Base-by-base conservation (phyloP, 768 basidiomycete species). In the Podaxis sp. region DNA sequence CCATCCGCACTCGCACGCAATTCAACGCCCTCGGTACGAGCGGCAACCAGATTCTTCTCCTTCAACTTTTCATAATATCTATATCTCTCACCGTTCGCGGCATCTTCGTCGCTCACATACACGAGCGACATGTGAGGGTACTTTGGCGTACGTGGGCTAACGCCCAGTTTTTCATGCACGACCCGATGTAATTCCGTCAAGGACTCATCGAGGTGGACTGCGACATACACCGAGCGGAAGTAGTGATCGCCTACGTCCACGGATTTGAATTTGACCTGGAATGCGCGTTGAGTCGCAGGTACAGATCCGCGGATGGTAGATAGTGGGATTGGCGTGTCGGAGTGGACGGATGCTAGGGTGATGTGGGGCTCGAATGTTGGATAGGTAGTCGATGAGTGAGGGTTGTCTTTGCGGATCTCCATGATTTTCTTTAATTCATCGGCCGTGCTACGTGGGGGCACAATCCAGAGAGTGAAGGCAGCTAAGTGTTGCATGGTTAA, bases 101-200 rank as follows among this genome's bases (percentile, higher is more conserved):
- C 80, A 64, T 92, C 90, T n/a, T 79, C 77, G 62, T 92, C 85
- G 27, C 77, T 78, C 63, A 92, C 85, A 69, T 93, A 93, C 68
- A 83, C 87, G 63, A 93, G 66, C 38, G 91, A 93, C 65, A 91
- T 64, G 71, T 93, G 91, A 6, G 90, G 88, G 64, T 84, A 89
- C 38, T 76, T 72, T 0, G 89, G 88, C 0, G 88, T 85, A 2
- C 68, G 67, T 1, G 82, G 78, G 24, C 80, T 74, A 7, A 81
- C 62, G 4, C 71, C 70, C 24, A 80, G 70, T 24, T 68, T 66
- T 4, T 68, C 67, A 59, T 82, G 77, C 29, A 91, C 74, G 33
- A 77, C 66, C 33, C 66, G 71, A 65, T 88, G 88, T 36, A 93
- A 71, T 19, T 68, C 69, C 25, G 71, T 63, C 19, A 93, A 75